phyloP scores from a whole-genome alignment of 2,329 filamentous ascomycete species.

The Talaromyces islandicus region DNA sequence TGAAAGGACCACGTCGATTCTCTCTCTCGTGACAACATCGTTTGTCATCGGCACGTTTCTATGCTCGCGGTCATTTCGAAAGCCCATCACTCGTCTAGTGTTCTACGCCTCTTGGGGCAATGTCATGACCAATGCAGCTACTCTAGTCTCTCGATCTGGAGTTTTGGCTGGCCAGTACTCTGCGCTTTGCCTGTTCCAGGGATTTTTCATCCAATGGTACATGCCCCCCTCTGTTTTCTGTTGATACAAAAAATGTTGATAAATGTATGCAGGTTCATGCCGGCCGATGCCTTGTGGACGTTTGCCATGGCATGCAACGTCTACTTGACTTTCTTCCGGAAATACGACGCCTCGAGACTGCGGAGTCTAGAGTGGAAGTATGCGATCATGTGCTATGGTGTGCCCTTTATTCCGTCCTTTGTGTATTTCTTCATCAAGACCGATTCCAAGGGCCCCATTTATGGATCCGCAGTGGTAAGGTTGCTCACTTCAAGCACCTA shows the following conservation, averaged over 20 bases:
- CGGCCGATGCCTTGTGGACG: conserved; percentile 70
- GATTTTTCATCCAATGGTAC: conserved; percentile 80
- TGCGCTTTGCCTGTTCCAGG: conserved; percentile 69
- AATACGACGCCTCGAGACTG: conserved; percentile 60
- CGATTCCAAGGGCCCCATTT: conserved; percentile 52
- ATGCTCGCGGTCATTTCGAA: conserved; percentile 64
- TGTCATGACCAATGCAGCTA: conserved; percentile 69
- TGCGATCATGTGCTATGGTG: conserved; percentile 62
- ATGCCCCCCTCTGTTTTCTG: conserved; percentile 22
- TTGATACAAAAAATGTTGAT: neutral
- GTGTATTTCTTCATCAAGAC: conserved; percentile 60
- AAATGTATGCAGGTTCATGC: conserved; percentile 59
- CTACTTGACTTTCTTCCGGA: conserved; percentile 72
- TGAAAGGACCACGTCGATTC: conserved; percentile 62
- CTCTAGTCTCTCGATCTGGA: conserved; percentile 63
- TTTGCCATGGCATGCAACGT: conserved; percentile 80
- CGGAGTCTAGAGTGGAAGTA: conserved; percentile 67
- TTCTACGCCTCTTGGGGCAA: conserved; percentile 83
- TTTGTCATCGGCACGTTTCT: conserved; percentile 69
- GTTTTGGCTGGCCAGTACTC: conserved; percentile 44
- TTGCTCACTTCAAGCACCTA: neutral
- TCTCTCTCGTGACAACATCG: conserved; percentile 65
- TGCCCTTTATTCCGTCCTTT: conserved; percentile 65
- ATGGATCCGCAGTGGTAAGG: conserved; percentile 62
- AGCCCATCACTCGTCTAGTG: conserved; percentile 79